These are phyloP conservation scores for Inonotus obliquus DNA, from an alignment of 1,284 basidiomycete species.

Conservation along the genomic window DNA sequence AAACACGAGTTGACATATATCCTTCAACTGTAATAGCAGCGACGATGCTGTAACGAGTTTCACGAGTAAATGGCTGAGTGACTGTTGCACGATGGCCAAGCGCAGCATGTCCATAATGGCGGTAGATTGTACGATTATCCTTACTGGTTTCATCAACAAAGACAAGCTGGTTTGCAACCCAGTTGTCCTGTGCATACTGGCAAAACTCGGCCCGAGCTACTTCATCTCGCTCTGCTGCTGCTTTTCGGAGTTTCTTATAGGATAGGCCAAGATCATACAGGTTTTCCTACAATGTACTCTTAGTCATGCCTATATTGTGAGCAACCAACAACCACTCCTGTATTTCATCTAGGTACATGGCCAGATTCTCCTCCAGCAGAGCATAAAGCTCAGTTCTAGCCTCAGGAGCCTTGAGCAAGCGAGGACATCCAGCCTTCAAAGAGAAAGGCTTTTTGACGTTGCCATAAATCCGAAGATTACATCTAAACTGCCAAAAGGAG, in stretches of 20 bases:
- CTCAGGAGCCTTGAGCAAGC: background rate
- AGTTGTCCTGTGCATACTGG: conserved; percentile 23
- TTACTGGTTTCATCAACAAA: conserved; percentile 31
- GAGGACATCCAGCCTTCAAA: background rate
- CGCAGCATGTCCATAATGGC: background rate
- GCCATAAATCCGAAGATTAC: background rate
- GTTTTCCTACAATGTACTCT: background rate
- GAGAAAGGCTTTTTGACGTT: background rate
- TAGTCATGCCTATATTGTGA: background rate
- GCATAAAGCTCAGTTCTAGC: background rate
- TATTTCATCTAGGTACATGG: background rate
- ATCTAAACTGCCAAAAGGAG: background rate
- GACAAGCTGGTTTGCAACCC: conserved; percentile 29
- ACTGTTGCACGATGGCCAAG: conserved; percentile 17
- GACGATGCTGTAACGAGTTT: conserved; percentile 31
- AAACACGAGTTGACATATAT: conserved; percentile 22
- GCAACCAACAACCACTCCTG: background rate
- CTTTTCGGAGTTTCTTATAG: background rate
- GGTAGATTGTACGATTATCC: background rate
- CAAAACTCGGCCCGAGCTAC: conserved; percentile 22
- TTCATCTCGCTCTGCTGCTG: conserved; percentile 25
- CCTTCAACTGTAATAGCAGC: conserved; percentile 29
- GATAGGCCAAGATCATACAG: background rate
- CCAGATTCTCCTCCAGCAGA: background rate
- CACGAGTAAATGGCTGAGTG: conserved; percentile 26